phyloP scores from a whole-genome alignment of 1,284 basidiomycete species.

The Sanguinoderma infundibulare region DNA sequence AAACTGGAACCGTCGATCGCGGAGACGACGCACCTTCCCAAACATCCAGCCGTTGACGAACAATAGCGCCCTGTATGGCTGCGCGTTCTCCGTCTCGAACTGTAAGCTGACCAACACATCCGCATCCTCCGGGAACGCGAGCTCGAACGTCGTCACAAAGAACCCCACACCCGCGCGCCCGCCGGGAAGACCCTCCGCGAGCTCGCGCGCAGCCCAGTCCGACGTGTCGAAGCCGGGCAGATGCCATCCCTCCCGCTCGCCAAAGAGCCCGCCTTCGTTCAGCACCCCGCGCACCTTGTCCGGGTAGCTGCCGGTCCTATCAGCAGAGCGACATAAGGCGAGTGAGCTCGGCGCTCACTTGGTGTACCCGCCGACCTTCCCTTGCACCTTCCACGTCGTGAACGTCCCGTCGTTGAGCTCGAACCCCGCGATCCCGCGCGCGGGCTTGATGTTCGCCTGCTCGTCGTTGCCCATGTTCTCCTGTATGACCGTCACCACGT shows the following conservation, averaged over 20 bases:
- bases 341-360: slow-evolving; percentile 43
- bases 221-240: slow-evolving; percentile 69
- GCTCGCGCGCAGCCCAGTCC: slow-evolving; percentile 57
- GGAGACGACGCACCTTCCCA: slow-evolving; percentile 64
- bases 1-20: background rate
- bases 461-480: slow-evolving; percentile 84
- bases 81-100: slow-evolving; percentile 45
- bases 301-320: slow-evolving; percentile 48
- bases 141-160: slow-evolving; percentile 74
- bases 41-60: slow-evolving; percentile 89
- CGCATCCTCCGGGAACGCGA: slow-evolving; percentile 58
- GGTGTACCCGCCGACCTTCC: slow-evolving; percentile 78
- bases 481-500: slow-evolving; percentile 79
- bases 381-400: slow-evolving; percentile 79
- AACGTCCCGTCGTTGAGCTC: slow-evolving; percentile 63
- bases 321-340: background rate
- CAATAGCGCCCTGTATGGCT: slow-evolving; percentile 71
- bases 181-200: slow-evolving; percentile 61
- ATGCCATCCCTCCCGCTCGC: slow-evolving; percentile 83
- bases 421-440: slow-evolving; percentile 80
- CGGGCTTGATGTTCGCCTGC: slow-evolving; percentile 58
- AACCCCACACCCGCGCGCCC: slow-evolving; percentile 74
- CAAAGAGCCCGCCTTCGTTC: slow-evolving; percentile 83
- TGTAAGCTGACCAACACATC: slow-evolving; percentile 73
- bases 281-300: slow-evolving; percentile 75